Evolutionary conservation across 1,139 yeast species (phyloP), one percentile per base, ranked within the genome.

Genomic region (Ashbya aceris): DNA sequence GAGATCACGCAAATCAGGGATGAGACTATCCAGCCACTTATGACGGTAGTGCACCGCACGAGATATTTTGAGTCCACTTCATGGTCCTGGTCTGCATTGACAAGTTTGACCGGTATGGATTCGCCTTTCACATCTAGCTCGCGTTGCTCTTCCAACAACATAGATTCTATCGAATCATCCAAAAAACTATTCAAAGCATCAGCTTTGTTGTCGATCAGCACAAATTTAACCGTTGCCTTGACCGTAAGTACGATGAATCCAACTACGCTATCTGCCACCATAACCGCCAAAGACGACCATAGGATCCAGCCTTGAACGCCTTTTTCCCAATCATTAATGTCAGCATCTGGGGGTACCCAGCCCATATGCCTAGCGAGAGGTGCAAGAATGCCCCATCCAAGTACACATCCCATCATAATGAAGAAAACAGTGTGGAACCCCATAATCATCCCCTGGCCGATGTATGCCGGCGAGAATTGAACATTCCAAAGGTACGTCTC

Each of bases 251-350:
- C 82, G 1, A 76, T 49, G 53, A 91, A 83, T 0, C 95, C 83
- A 1, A 89, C 86, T 9, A 86, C 68, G 3, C 96, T 84, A 59
- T 91, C 98, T 40, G 86, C 81, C 23, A 91, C 84, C 98, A 91
- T 91, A 33, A 87, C 87, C 30, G 96, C 80, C 52, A 91, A 72
- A 60, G 95, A 81, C 46, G 87, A 70, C 98, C 98, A 91, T 56
- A 91, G 69, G 43, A 91, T 85, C 98, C 98, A 91, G 10, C 98
- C 98, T 58, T 91, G 96, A 1, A 89, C 84, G 1, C 97, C 97
- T 23, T 76, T 71, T 52, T 84, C 80, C 96, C 96, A 91, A 61
- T 87, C 95, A 53, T 83, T 89, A 4, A 85, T 77, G 2, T 78
- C 81, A 0, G 96, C 96, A 38, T 54, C 54, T 0, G 91, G 81